Conservation (phyloP, 352 stramenopile genomes). For the Pythium guiyangense region DNA sequence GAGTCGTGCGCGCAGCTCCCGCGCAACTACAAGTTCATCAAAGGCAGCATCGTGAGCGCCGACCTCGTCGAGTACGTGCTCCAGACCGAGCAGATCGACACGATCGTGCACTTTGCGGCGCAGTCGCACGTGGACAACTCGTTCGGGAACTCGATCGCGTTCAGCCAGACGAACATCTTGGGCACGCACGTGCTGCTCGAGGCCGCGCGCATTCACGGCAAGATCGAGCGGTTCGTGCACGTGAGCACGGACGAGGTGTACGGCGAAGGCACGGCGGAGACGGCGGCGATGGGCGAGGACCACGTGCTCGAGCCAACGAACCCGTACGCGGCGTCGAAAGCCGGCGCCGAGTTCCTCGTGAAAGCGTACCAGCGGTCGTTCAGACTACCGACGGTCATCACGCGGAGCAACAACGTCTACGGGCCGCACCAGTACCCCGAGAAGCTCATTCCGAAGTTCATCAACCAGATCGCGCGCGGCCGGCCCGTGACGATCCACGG, state of each 20-base stretch:
- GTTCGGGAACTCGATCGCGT: conserved; percentile 98
- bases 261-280: conserved; percentile 90
- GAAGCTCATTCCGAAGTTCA: conserved; percentile 97
- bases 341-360: conserved; percentile 97
- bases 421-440: conserved; percentile 98
- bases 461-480: too few relatives aligned
- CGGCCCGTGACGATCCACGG: too few relatives aligned
- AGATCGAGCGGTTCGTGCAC: conserved; percentile 95
- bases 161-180: conserved; percentile 98
- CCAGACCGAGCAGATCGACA: conserved; percentile 94
- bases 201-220: conserved; percentile 84
- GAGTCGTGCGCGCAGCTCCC: conserved; percentile 1
- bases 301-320: conserved; percentile 96
- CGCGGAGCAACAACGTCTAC: conserved; percentile 98
- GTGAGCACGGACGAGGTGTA: conserved; percentile 99
- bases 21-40: conserved; percentile 11
- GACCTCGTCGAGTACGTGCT: conserved; percentile 96
- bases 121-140: conserved; percentile 98
- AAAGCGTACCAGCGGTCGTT: conserved; percentile 94
- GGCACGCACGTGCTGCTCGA: conserved; percentile 98
- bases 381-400: conserved; percentile 96
- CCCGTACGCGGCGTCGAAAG: conserved; percentile 98
- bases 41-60: conserved; percentile 90
- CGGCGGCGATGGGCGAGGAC: conserved; percentile 92
- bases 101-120: conserved; percentile 98